Evolutionary conservation across 1,284 basidiomycete species (phyloP), one percentile per base, ranked within the genome.

Genomic region (Athelia psychrophila): DNA sequence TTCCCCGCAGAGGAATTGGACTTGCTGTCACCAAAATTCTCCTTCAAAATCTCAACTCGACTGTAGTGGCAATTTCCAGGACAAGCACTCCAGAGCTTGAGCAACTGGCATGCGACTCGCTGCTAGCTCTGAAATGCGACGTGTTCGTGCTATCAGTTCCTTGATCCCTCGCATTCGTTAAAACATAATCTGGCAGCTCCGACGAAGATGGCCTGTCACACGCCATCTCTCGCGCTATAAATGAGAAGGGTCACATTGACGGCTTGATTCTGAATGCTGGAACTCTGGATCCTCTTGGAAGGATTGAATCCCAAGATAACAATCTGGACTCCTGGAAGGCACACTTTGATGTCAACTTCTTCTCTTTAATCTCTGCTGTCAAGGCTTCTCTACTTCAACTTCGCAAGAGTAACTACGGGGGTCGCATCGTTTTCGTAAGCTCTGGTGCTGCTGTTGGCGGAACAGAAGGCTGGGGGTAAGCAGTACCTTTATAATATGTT

Each of bases 271-370:
- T 95, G 54, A 94, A 93, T 58, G 93, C 93, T 8, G 93, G 81
- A 10, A 78, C 80, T 0, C 67, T 93, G 33, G 78, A 75, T 40
- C 83, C 83, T 20, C 55, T 81, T 35, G 69, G 70, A 5, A 73
- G 68, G 48, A 70, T 80, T 42, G 66, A 62, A 10, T 67, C 72
- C n/a, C 56, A 65, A 15, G 61, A 67, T 18, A 64, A 69, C 25
- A 54, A 66, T 22, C 56, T 78, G 16, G 73, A 73, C 48, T 69
- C 65, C n/a, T 91, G 82, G 87, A 86, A 75, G 60, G 60, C 68
- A 10, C 77, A 82, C 61, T 90, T 88, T 68, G 88, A 94, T 59
- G 72, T 92, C 69, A 95, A 95, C 66, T 87, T 94, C 65, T 91
- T 93, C 68, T 90, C 91, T 1, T 74, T 93, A 38, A 68, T 94